Evolutionary conservation across 2,329 filamentous ascomycete genomes (phyloP).

Genomic region (Scedosporium apiospermum): DNA sequence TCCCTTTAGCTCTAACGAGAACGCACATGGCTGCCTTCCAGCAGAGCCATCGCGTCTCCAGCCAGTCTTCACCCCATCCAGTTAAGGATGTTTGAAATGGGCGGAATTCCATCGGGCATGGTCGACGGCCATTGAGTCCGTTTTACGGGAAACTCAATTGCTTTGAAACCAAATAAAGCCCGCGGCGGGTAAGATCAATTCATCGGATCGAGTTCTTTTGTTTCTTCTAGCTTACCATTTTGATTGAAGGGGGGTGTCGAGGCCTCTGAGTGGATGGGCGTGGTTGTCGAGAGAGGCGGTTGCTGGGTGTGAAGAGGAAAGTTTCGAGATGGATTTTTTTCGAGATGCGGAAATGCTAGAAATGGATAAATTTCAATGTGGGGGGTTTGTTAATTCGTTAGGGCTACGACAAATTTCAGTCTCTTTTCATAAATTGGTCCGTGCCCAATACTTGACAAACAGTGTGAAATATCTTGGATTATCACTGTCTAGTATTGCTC

Average conservation of each 20-base stretch:
- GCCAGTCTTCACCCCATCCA: constrained; percentile 48
- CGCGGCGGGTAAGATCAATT: not conserved
- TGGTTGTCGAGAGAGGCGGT: constrained; percentile 18
- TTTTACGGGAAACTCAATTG: not conserved
- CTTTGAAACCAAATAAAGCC: not conserved
- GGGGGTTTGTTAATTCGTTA: constrained; percentile 26
- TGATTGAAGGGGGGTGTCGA: constrained; percentile 1
- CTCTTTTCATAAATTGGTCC: not conserved
- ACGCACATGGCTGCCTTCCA: constrained; percentile 41
- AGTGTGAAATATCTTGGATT: not conserved
- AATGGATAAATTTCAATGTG: constrained; percentile 14
- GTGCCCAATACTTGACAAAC: not conserved
- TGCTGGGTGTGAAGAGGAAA: constrained; percentile 22
- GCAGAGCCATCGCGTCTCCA: constrained; percentile 45
- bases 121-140: not conserved
- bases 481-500: too few species aligned
- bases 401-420: constrained; percentile 18
- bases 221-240: constrained; percentile 6
- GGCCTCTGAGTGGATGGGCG: not conserved
- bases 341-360: constrained; percentile 17
- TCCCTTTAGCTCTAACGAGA: constrained; percentile 78
- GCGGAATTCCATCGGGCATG: constrained; percentile 19
- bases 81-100: constrained; percentile 13
- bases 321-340: constrained; percentile 20
- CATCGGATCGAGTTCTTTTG: not conserved